These are phyloP conservation scores for Chamaecyparis obtusa DNA, from an alignment of 75 land plant genomes.

Conservation along the genomic window DNA sequence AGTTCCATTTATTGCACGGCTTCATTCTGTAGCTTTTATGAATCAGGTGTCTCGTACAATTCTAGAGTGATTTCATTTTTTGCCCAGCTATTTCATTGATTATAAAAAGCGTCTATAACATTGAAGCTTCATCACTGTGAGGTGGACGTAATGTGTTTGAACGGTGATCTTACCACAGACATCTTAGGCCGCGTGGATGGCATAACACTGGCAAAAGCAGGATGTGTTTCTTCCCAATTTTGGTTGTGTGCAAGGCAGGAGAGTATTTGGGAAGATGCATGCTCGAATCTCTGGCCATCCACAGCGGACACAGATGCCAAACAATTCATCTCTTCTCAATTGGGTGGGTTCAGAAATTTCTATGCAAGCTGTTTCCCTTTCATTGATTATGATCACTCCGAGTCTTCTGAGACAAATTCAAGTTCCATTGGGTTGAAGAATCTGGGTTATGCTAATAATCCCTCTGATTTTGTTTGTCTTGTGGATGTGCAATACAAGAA, in stretches of 20 bases:
- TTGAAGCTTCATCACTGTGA: neutral
- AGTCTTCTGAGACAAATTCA: neutral
- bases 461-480: constrained; percentile 25
- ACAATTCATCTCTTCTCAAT: constrained; percentile 9
- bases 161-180: constrained; percentile 21
- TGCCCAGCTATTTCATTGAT: too few relatives aligned
- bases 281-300: constrained; percentile 24
- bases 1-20: too few relatives aligned
- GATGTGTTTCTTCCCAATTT: constrained; percentile 16
- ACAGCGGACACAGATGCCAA: constrained; percentile 10
- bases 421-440: neutral
- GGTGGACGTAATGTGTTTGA: neutral
- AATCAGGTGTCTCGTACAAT: too few relatives aligned
- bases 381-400: neutral
- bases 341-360: constrained; percentile 26
- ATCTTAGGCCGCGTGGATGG: constrained; percentile 31
- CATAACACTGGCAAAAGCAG: constrained; percentile 26
- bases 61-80: too few relatives aligned
- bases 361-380: constrained; percentile 25
- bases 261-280: constrained; percentile 19
- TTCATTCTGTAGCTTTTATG: too few relatives aligned
- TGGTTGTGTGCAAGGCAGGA: constrained; percentile 10
- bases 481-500: constrained; percentile 32
- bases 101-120: too few relatives aligned
- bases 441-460: neutral